Percentiles rank a stretch among this genome's conserved stretches.
phyloP scores from a whole-genome alignment of 164 flowering plant genomes.

The Chimonanthus praecox region DNA sequence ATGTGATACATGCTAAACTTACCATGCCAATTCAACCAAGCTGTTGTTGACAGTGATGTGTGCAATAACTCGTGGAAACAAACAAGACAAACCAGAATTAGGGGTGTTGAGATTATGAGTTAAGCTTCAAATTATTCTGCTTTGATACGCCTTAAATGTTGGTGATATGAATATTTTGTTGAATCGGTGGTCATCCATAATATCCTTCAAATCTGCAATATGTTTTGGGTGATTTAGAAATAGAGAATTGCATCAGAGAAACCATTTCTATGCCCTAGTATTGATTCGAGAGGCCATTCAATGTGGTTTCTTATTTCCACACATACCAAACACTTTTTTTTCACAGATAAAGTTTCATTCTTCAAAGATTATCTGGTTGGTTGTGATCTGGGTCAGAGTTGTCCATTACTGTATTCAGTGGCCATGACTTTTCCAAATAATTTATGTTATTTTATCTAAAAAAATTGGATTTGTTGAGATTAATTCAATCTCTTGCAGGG shows the following conservation, averaged over 20 bases:
- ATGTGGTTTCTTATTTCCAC: neutral
- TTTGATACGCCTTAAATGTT: neutral
- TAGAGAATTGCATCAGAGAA: neutral
- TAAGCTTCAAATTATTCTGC: neutral
- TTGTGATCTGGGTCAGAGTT: neutral
- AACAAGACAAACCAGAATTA: no score
- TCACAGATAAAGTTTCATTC: neutral
- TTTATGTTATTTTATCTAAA: neutral
- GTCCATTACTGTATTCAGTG: neutral
- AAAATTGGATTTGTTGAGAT: neutral
- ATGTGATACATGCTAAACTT: no score
- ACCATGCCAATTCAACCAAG: neutral
- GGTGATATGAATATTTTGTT: neutral
- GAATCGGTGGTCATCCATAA: neutral
- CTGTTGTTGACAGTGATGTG: neutral
- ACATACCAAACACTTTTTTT: neutral
- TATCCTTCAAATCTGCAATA: neutral
- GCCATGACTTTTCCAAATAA: neutral
- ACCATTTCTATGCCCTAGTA: neutral
- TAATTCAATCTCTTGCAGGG: constrained; percentile 35
- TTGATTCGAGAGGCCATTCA: neutral
- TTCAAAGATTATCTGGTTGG: neutral
- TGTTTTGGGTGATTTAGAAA: neutral
- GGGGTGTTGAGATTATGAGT: neutral
- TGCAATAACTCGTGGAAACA: neutral